Evolutionary conservation across 768 basidiomycete genomes (phyloP), one percentile per base, ranked within the genome.

Genomic region (Leccinum imitatum): DNA sequence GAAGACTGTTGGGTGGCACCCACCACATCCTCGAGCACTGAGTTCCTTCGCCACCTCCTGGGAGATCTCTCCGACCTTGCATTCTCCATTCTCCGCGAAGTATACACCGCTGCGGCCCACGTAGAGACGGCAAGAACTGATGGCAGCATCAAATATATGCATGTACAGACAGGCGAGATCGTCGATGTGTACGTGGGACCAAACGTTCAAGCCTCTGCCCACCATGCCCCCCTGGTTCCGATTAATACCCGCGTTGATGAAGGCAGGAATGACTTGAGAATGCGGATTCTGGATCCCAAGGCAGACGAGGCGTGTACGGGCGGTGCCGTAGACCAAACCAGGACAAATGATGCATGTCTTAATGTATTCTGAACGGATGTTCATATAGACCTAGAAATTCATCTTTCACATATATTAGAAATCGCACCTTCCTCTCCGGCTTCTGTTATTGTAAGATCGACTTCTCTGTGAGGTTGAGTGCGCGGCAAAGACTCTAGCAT

Each of bases 151-250:
- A 57, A 80, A 80, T 1, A 85, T 63, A 0, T 71, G 59, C 59
- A 76, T 69, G 64, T 80, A 86, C 14, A 86, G 71, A 39, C 39
- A 78, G 67, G 6, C 75, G 72, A 53, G 72, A 37, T 87, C 85
- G 48, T 80, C 71, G 54, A 86, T 78, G 59, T 85, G 78, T 19
- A 87, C 81, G 60, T 84, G 84, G 0, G 81, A 79, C 87, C 85
- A 89, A 6, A 84, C 48, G 56, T 87, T 85, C 65, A 77, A 72
- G 1, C 88, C 87, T 46, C 77, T 65, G 0, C 87, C 86, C 4
- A 88, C 74, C 64, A 84, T 72, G 13, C 84, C 85, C 0, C 77
- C 85, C 31, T 80, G 77, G 1, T 77, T 78, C 39, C 87, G 77
- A 61, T 66, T 72, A 46, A 87, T 65, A 23, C 79, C 67, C 0